These are phyloP conservation scores for Aspergillus pseudoglaucus DNA, from an alignment of 2,329 filamentous ascomycete genomes.

Conservation along the genomic window DNA sequence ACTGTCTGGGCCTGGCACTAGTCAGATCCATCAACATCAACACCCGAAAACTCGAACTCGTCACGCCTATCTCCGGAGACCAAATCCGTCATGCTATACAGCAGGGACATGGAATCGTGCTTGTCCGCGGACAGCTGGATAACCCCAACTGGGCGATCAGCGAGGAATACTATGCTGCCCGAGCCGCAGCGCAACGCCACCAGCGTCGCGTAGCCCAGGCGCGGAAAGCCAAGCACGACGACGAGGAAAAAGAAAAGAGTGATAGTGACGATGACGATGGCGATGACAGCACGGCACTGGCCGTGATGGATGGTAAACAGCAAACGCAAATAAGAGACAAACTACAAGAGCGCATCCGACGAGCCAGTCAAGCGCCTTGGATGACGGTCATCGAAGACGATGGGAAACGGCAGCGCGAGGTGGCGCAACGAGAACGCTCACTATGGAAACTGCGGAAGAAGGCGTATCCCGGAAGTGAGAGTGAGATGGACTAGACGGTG, in stretches of 20 bases:
- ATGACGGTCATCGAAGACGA: constrained; percentile 34
- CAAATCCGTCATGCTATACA: constrained; percentile 25
- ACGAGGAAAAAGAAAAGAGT: background rate
- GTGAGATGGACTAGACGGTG: constrained; percentile 28
- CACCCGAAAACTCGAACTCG: constrained; percentile 37
- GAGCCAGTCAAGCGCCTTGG: constrained; percentile 36
- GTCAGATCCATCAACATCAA: constrained; percentile 37
- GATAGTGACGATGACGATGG: background rate
- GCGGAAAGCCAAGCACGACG: constrained; percentile 11
- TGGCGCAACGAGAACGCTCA: constrained; percentile 21
- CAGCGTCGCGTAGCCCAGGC: constrained; percentile 15
- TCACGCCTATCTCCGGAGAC: constrained; percentile 42
- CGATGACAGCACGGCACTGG: constrained; percentile 1
- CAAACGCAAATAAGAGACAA: constrained; percentile 16
- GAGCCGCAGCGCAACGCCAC: constrained; percentile 30
- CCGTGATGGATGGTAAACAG: constrained; percentile 5
- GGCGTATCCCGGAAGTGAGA: constrained; percentile 32
- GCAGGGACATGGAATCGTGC: constrained; percentile 36
- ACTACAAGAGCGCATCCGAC: constrained; percentile 28
- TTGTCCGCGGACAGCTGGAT: constrained; percentile 43
- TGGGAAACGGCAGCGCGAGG: constrained; percentile 21
- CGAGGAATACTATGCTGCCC: constrained; percentile 37
- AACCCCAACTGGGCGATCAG: constrained; percentile 41
- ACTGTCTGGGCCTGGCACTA: constrained; percentile 46
- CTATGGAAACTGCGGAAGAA: constrained; percentile 37